phyloP scores from a whole-genome alignment of 176 grass and related monocot species.

The Luzula sylvatica region DNA sequence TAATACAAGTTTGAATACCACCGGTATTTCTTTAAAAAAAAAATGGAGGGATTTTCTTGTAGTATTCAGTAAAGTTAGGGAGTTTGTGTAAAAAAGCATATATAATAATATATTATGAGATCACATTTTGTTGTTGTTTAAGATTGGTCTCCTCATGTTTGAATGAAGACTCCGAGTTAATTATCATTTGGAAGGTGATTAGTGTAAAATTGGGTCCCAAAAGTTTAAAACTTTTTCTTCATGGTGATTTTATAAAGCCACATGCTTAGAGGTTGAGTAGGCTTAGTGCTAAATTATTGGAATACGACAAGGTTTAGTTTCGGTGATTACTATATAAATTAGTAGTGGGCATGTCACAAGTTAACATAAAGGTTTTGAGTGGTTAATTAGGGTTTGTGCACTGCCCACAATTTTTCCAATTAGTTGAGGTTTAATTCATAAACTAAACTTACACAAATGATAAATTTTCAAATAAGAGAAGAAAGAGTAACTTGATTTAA shows the following conservation, averaged over 20 bases:
- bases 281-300: slow-evolving; percentile 17
- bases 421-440: too few species aligned
- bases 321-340: slow-evolving; percentile 13
- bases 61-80: neutral
- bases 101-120: neutral
- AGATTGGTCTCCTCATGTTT: neutral
- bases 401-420: too few species aligned
- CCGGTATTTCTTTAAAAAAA: neutral
- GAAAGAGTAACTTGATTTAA: too few species aligned
- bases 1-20: too few species aligned
- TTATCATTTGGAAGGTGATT: slow-evolving; percentile 6
- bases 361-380: neutral
- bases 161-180: neutral
- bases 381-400: too few species aligned
- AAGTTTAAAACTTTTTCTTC: neutral
- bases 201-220: neutral
- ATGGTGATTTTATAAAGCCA: slow-evolving; percentile 1
- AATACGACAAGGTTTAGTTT: slow-evolving; percentile 30
- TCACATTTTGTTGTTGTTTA: neutral
- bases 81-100: neutral
- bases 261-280: slow-evolving; percentile 10
- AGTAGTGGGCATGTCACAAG: slow-evolving; percentile 30
- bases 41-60: neutral
- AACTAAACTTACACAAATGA: too few species aligned
- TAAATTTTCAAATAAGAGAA: too few species aligned